phyloP scores from a whole-genome alignment of 768 basidiomycete genomes.

The Lyophyllum shimeji region DNA sequence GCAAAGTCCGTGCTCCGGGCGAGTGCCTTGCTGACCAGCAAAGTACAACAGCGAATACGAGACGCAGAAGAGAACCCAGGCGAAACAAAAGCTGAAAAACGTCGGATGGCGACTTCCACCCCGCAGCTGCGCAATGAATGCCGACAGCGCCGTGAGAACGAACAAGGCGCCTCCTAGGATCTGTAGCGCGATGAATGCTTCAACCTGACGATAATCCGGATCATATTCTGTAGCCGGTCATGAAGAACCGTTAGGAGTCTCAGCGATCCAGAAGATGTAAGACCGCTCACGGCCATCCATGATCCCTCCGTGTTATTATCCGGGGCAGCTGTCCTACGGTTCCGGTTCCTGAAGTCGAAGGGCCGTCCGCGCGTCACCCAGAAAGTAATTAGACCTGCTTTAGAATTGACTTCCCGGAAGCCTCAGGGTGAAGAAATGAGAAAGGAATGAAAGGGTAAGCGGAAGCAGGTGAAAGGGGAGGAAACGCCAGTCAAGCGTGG shows the following conservation, averaged over 20 bases:
- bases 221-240: background rate
- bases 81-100: constrained; percentile 35
- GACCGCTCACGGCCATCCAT: constrained; percentile 13
- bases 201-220: constrained; percentile 7
- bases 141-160: constrained; percentile 23
- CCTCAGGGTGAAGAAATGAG: background rate
- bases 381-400: constrained; percentile 5
- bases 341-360: background rate
- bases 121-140: constrained; percentile 22
- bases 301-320: background rate
- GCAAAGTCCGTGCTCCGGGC: constrained; percentile 23
- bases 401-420: constrained; percentile 8
- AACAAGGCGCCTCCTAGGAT: constrained; percentile 26
- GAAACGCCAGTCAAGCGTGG: background rate
- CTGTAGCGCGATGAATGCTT: constrained; percentile 30
- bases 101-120: constrained; percentile 28
- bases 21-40: constrained; percentile 28
- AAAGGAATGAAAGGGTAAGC: background rate
- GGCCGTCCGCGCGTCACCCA: constrained; percentile 2
- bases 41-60: constrained; percentile 34
- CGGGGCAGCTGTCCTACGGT: background rate
- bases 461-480: background rate
- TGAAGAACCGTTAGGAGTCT: background rate
- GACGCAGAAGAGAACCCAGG: constrained; percentile 34
- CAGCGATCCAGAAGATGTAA: background rate